Conservation (phyloP, 2,329 filamentous ascomycete genomes). For the Cadophora luteo-olivacea region DNA sequence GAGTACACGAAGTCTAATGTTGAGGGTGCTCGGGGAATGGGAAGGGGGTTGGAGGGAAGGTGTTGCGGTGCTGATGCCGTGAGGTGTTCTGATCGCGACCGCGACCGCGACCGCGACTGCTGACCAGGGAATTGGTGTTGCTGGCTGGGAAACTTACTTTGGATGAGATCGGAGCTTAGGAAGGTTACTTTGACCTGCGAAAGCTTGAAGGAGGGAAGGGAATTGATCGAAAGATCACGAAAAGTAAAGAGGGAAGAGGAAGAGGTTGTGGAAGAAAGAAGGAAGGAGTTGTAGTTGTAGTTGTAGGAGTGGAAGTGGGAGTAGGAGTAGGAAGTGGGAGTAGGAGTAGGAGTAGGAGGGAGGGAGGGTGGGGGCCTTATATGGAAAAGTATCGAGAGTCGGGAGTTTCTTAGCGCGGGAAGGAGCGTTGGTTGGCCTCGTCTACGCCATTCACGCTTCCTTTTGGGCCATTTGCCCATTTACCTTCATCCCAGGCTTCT, state of each 20-base stretch:
- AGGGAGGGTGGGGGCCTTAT: not conserved
- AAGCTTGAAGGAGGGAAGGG: not conserved
- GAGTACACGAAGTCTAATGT: not conserved
- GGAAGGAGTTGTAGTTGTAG: no score
- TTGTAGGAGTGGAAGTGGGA: no score
- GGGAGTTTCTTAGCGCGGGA: constrained; percentile 1
- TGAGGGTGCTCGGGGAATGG: not conserved
- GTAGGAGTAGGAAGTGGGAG: no score
- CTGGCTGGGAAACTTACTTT: not conserved
- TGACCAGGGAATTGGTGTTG: not conserved
- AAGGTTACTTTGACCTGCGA: not conserved
- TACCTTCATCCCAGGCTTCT: not conserved
- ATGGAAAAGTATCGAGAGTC: not conserved
- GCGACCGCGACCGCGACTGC: not conserved
- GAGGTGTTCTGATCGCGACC: not conserved
- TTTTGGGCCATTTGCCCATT: not conserved
- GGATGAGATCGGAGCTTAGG: not conserved
- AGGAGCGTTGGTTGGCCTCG: not conserved
- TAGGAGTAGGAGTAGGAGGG: not conserved
- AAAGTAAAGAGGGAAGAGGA: not conserved
- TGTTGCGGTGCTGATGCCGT: not conserved
- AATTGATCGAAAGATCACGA: not conserved
- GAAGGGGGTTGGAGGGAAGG: not conserved
- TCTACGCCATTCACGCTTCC: not conserved
- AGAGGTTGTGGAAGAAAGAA: not conserved